Percentiles rank a stretch among this genome's conserved stretches.
Conservation (phyloP, 2,329 filamentous ascomycete species). For the Amesomyces nigricolor region DNA sequence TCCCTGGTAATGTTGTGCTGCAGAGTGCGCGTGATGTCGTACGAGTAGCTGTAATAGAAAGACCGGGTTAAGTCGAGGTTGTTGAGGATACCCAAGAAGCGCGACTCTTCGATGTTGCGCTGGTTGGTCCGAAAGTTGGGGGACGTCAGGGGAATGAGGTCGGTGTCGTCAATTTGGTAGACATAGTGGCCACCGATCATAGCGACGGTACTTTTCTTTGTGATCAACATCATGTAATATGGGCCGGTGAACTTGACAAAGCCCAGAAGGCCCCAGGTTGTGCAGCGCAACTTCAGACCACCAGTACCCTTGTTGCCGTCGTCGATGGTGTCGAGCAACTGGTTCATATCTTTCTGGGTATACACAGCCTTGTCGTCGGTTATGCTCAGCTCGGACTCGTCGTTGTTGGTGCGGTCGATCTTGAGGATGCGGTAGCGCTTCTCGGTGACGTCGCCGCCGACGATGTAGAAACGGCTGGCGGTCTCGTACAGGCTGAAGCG, state of each 20-base stretch:
- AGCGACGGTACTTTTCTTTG: conserved; percentile 90
- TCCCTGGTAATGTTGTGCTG: conserved; percentile 88
- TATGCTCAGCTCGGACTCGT: conserved; percentile 68
- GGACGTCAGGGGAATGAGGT: conserved; percentile 80
- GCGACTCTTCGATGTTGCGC: conserved; percentile 76
- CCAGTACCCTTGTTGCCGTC: conserved; percentile 89
- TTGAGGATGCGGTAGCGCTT: conserved; percentile 86
- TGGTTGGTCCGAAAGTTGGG: conserved; percentile 71
- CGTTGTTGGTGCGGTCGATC: conserved; percentile 80
- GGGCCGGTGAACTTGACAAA: conserved; percentile 95
- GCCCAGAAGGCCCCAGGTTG: conserved; percentile 86
- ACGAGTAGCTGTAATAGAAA: conserved; percentile 98
- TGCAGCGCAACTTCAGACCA: conserved; percentile 83
- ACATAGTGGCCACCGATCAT: conserved; percentile 95
- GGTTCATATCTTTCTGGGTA: conserved; percentile 83
- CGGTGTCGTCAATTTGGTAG: conserved; percentile 91
- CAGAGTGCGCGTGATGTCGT: conserved; percentile 86
- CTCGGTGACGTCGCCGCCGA: conserved; percentile 87
- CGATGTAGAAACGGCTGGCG: conserved; percentile 85
- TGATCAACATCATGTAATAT: conserved; percentile 96
- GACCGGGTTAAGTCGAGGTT: conserved; percentile 85
- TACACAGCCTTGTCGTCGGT: conserved; percentile 95
- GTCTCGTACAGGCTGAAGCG: conserved; percentile 98
- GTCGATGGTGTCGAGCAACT: conserved; percentile 88
- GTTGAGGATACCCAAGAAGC: conserved; percentile 82